phyloP scores from a whole-genome alignment of 2,329 filamentous ascomycete species.

The Fusarium bactridioides region DNA sequence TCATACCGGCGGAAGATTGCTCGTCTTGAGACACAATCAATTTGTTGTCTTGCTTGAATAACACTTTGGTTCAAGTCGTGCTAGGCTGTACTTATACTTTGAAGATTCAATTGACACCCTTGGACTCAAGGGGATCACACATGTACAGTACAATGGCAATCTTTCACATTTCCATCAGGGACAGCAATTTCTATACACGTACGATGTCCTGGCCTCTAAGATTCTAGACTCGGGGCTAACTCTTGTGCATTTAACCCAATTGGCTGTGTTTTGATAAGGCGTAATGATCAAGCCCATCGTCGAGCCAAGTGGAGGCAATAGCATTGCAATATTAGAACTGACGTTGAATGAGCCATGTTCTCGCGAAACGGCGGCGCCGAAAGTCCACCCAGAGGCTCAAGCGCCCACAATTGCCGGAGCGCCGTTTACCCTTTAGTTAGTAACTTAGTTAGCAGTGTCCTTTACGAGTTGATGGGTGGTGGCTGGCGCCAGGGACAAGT shows the following conservation, averaged over 20 bases:
- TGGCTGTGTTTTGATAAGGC: conserved; percentile 17
- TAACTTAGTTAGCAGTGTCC: not conserved
- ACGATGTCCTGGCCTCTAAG: not conserved
- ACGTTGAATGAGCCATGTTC: conserved; percentile 31
- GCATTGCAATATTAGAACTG: conserved; percentile 24
- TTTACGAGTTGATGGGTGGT: not conserved
- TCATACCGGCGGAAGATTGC: not conserved
- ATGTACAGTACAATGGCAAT: not conserved
- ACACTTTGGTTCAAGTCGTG: not conserved
- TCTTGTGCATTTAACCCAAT: conserved; percentile 14
- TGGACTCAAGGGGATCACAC: not conserved
- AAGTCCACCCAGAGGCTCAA: conserved; percentile 21
- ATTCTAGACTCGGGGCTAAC: conserved; percentile 23
- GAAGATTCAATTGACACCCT: not conserved
- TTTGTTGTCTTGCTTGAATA: not conserved
- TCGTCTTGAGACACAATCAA: not conserved
- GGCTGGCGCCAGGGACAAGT: conserved; percentile 4
- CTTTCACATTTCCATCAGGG: not conserved
- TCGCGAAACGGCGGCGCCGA: conserved; percentile 16
- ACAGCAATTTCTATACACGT: not conserved
- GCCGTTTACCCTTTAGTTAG: conserved; percentile 5
- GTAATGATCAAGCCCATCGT: conserved; percentile 24
- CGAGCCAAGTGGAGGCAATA: conserved; percentile 37
- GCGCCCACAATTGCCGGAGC: conserved; percentile 28
- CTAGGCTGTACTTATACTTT: not conserved